Percentiles rank a stretch among this genome's conserved stretches.
Evolutionary conservation across 768 basidiomycete species (phyloP).

Genomic region (Phaeolepiota aurea): DNA sequence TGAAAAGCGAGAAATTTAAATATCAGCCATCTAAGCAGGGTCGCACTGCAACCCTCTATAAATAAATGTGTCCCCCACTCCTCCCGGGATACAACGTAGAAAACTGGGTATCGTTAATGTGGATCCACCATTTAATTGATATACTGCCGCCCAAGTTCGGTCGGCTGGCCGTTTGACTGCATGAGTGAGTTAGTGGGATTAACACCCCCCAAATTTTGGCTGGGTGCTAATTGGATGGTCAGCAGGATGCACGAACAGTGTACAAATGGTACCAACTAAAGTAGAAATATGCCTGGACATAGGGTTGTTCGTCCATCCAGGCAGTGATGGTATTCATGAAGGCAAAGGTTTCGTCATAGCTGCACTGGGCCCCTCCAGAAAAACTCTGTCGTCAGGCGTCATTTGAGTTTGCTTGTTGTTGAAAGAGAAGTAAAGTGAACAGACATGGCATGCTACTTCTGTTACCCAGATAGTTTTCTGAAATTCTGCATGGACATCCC

Average conservation of each 20-base stretch:
- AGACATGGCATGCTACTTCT: conserved; percentile 65
- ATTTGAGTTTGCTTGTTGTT: no score
- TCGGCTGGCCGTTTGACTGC: conserved; percentile 34
- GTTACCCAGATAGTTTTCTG: conserved; percentile 45
- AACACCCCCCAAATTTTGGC: conserved; percentile 50
- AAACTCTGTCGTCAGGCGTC: conserved; percentile 39
- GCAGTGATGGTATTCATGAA: conserved; percentile 38
- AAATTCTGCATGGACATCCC: conserved; percentile 35
- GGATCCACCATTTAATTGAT: no score
- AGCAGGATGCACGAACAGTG: not conserved
- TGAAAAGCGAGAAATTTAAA: no score
- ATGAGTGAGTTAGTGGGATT: conserved; percentile 48
- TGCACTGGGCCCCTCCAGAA: conserved; percentile 33
- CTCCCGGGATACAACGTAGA: no score
- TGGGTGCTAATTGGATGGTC: conserved; percentile 11
- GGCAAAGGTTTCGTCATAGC: conserved; percentile 26
- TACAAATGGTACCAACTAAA: conserved; percentile 44
- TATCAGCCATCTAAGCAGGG: no score
- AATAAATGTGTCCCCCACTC: no score
- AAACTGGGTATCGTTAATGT: no score
- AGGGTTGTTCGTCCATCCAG: conserved; percentile 37
- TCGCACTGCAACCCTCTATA: no score
- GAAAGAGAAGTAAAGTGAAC: no score
- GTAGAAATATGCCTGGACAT: conserved; percentile 35
- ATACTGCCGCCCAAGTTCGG: conserved; percentile 43